phyloP scores from a whole-genome alignment of 1,139 yeast genomes.

The Debaryomyces sp. region DNA sequence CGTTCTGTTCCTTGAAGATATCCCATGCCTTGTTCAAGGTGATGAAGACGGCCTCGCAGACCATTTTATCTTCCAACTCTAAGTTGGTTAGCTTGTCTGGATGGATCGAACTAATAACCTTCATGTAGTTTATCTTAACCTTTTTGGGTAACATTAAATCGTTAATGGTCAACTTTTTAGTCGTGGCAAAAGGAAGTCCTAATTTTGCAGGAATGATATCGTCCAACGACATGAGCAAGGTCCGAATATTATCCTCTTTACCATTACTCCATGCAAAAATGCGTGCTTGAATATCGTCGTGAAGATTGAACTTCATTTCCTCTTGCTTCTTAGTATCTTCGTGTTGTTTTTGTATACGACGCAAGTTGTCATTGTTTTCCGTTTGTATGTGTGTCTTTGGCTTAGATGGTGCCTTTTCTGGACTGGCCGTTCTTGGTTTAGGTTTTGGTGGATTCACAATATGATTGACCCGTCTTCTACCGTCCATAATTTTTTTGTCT shows the following conservation, averaged over 20 bases:
- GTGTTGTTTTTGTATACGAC: constrained; percentile 50
- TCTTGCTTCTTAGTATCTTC: constrained; percentile 53
- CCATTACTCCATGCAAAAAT: constrained; percentile 70
- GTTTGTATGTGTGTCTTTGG: constrained; percentile 16
- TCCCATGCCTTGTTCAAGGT: constrained; percentile 92
- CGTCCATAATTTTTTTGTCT: constrained; percentile 70
- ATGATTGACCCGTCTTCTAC: constrained; percentile 75
- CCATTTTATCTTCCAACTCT: constrained; percentile 69
- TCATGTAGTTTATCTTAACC: constrained; percentile 86
- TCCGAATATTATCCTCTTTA: constrained; percentile 78
- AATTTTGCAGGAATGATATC: constrained; percentile 55
- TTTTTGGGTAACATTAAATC: constrained; percentile 90
- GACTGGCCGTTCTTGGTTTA: constrained; percentile 12
- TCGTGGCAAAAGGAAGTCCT: constrained; percentile 59
- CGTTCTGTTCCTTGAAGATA: constrained; percentile 56
- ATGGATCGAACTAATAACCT: constrained; percentile 90
- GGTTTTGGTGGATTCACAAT: constrained; percentile 54
- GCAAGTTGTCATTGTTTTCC: constrained; percentile 26
- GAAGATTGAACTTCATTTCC: constrained; percentile 55
- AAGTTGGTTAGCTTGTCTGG: constrained; percentile 81
- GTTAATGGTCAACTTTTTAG: constrained; percentile 46
- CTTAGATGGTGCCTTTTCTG: constrained; percentile 13
- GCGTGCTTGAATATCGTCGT: constrained; percentile 59
- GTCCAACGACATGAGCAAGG: constrained; percentile 68
- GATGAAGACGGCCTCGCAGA: constrained; percentile 87